Conservation (phyloP, 805 yeast species). For the Myxozyma neotropica region DNA sequence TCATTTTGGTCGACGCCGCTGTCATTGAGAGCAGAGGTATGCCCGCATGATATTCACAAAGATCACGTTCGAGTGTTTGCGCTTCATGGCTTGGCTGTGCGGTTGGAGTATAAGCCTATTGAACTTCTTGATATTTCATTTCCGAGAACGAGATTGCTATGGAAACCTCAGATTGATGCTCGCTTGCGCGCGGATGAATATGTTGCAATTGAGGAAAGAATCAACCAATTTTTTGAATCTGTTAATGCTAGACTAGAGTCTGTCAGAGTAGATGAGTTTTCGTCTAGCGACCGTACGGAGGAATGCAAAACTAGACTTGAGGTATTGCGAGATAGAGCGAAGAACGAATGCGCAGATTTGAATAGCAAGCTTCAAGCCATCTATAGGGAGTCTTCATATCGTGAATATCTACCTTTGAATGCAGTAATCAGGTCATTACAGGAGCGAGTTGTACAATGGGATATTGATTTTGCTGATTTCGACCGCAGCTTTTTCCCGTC, state of each 20-base stretch:
- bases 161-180: slow-evolving; percentile 73
- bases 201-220: slow-evolving; percentile 54
- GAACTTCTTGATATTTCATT: slow-evolving; percentile 77
- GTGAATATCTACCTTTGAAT: slow-evolving; percentile 72
- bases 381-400: slow-evolving; percentile 58
- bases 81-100: slow-evolving; percentile 71
- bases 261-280: slow-evolving; percentile 76
- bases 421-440: slow-evolving; percentile 70
- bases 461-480: slow-evolving; percentile 75
- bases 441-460: slow-evolving; percentile 85
- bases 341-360: slow-evolving; percentile 54
- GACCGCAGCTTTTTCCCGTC: slow-evolving; percentile 80
- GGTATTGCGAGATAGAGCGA: slow-evolving; percentile 57
- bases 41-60: slow-evolving; percentile 78
- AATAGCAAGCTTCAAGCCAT: slow-evolving; percentile 52
- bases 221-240: slow-evolving; percentile 69
- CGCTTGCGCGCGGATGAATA: slow-evolving; percentile 66
- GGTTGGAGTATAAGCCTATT: slow-evolving; percentile 74
- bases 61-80: slow-evolving; percentile 86
- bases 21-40: slow-evolving; percentile 62
- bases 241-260: slow-evolving; percentile 67
- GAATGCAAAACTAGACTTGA: slow-evolving; percentile 65
- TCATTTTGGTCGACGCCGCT: slow-evolving; percentile 71
- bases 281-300: slow-evolving; percentile 63
- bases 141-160: slow-evolving; percentile 70